Evolutionary conservation across 129 eudicot genomes (phyloP).

Genomic region (Flaveria ramosissima): DNA sequence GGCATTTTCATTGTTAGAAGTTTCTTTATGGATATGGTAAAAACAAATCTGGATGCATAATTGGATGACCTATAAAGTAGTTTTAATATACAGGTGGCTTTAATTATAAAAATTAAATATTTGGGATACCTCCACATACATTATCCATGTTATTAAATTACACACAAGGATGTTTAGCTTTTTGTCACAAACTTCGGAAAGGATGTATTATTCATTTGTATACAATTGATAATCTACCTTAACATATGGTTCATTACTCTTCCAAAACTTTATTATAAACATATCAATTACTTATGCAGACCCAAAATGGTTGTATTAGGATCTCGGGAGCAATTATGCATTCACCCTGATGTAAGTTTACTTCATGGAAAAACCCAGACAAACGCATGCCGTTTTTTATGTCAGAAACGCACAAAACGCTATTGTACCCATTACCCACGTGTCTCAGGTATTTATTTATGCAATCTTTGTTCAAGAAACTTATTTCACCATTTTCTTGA

Average conservation of each 20-base stretch:
- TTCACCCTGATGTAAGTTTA: constrained; percentile 79
- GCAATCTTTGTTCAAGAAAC: background rate
- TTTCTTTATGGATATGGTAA: background rate
- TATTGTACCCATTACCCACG: constrained; percentile 71
- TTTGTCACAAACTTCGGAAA: constrained; percentile 1
- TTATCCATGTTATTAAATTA: background rate
- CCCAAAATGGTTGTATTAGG: constrained; percentile 98
- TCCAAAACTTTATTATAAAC: constrained; percentile 20
- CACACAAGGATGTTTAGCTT: background rate
- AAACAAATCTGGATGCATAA: background rate
- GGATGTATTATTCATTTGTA: constrained; percentile 2
- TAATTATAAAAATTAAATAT: background rate
- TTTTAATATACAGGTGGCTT: background rate
- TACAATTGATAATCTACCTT: background rate
- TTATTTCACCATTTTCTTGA: constrained; percentile 15
- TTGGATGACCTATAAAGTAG: background rate
- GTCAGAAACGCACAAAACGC: constrained; percentile 74
- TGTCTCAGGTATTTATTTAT: constrained; percentile 56
- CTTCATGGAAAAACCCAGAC: constrained; percentile 89
- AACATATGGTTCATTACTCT: constrained; percentile 16
- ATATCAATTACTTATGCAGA: constrained; percentile 49
- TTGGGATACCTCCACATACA: background rate
- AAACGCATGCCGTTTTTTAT: constrained; percentile 81
- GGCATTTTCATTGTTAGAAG: background rate
- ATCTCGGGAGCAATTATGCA: constrained; percentile 95